Evolutionary conservation across 2,329 filamentous ascomycete genomes (phyloP).

Genomic region (Diaporthe humulicola): DNA sequence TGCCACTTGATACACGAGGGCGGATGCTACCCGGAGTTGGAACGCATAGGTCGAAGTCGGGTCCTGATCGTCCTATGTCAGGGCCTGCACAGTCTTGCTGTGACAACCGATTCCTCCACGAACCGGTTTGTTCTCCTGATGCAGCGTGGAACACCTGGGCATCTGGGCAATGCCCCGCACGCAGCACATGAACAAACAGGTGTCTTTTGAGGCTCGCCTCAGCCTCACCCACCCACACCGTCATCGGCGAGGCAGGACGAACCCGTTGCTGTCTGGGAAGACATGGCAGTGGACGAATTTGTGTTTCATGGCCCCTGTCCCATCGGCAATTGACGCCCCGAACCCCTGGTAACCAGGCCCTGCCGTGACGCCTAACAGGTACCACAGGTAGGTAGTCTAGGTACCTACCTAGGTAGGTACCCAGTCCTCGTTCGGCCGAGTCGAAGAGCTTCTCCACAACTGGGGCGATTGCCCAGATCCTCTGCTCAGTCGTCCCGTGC

Average conservation of each 20-base stretch:
- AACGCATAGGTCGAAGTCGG: background rate
- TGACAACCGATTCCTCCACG: background rate
- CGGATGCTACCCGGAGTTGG: background rate
- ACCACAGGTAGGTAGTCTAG: too few species aligned
- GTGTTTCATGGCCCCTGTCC: constrained; percentile 4
- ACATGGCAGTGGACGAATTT: background rate
- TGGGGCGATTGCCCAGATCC: background rate
- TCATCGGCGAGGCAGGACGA: background rate
- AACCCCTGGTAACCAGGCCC: background rate
- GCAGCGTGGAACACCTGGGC: constrained; percentile 22
- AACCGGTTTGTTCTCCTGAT: background rate
- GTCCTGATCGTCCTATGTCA: constrained; percentile 6
- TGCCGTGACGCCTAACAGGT: too few species aligned
- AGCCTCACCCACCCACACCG: background rate
- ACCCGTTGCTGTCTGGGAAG: background rate
- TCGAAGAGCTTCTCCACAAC: background rate
- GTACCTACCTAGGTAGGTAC: background rate
- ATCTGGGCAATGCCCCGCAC: background rate
- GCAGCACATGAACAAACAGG: background rate
- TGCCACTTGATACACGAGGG: constrained; percentile 5
- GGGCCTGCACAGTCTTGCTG: too few species aligned
- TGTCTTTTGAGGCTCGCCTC: background rate
- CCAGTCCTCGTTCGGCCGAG: constrained; percentile 1
- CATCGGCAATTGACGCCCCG: constrained; percentile 1
- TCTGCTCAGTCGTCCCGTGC: background rate